Percentiles rank a stretch among this genome's conserved stretches.
Evolutionary conservation across 495 filamentous ascomycete species (phyloP).

Genomic region (Trichoderma parareesei): DNA sequence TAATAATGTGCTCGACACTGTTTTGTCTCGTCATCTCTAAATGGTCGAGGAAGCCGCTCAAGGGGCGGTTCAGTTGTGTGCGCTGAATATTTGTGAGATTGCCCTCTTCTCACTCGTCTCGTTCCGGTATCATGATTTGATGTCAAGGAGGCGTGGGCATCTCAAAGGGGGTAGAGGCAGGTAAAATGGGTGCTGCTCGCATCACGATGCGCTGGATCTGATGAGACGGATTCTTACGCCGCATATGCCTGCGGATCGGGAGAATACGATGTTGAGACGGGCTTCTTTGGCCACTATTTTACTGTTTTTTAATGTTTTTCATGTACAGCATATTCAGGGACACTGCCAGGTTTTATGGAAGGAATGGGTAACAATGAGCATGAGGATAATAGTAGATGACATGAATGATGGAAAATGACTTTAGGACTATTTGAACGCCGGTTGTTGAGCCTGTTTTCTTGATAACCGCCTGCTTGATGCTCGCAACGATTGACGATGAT

Average conservation of each 20-base stretch:
- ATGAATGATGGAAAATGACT: conserved; percentile 7
- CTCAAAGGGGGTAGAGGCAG: background rate
- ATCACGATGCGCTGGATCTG: background rate
- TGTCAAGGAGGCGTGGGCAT: background rate
- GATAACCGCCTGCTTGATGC: background rate
- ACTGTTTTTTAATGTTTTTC: conserved; percentile 1
- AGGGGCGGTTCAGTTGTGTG: background rate
- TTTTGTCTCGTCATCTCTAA: background rate
- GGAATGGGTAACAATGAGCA: background rate
- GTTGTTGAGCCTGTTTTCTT: background rate
- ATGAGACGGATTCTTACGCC: background rate
- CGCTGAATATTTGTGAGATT: background rate
- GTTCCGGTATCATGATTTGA: background rate
- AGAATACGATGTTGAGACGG: background rate
- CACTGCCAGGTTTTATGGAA: background rate
- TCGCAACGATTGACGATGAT: background rate
- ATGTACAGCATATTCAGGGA: conserved; percentile 10
- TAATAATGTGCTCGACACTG: background rate
- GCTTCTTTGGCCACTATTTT: background rate
- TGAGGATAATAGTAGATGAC: conserved; percentile 7
- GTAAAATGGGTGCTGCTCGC: background rate
- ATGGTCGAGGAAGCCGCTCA: background rate
- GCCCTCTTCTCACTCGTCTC: background rate
- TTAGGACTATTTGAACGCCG: background rate
- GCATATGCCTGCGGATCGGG: background rate